A percentile compares a stretch with the other conserved stretches of the same genome.
These are phyloP conservation scores for Tilletia walkeri DNA, from an alignment of 1,284 basidiomycete genomes.

Conservation along the genomic window DNA sequence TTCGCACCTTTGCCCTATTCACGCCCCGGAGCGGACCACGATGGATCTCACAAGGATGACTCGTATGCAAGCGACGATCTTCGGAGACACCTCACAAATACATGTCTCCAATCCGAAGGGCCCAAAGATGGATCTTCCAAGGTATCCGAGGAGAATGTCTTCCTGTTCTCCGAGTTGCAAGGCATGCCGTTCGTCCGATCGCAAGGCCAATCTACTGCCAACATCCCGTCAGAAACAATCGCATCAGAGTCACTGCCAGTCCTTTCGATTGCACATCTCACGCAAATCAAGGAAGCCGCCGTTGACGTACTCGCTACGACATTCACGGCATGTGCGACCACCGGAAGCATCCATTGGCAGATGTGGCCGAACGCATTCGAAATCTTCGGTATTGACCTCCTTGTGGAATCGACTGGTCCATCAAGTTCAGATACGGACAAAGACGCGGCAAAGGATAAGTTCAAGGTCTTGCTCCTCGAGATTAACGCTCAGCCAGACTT, in stretches of 20 bases:
- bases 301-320: constrained; percentile 67
- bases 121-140: constrained; percentile 18
- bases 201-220: background rate
- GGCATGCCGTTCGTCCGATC: constrained; percentile 48
- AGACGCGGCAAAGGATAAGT: constrained; percentile 1
- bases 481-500: constrained; percentile 93
- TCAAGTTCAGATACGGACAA: constrained; percentile 15
- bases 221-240: constrained; percentile 46
- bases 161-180: constrained; percentile 39
- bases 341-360: constrained; percentile 78
- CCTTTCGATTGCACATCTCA: constrained; percentile 58
- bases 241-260: constrained; percentile 60
- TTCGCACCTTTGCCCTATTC: constrained; percentile 62
- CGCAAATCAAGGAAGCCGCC: constrained; percentile 27
- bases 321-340: constrained; percentile 79
- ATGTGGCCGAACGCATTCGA: constrained; percentile 87
- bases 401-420: constrained; percentile 63
- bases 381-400: constrained; percentile 86
- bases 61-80: constrained; percentile 61
- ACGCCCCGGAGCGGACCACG: constrained; percentile 31
- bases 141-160: constrained; percentile 42
- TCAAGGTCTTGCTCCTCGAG: constrained; percentile 78
- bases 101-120: constrained; percentile 71
- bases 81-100: constrained; percentile 86
- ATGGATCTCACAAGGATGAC: constrained; percentile 28